These are phyloP conservation scores for rapeseed (Brassica napus) DNA, from an alignment of 345 rosid genomes.

Conservation along the genomic window DNA sequence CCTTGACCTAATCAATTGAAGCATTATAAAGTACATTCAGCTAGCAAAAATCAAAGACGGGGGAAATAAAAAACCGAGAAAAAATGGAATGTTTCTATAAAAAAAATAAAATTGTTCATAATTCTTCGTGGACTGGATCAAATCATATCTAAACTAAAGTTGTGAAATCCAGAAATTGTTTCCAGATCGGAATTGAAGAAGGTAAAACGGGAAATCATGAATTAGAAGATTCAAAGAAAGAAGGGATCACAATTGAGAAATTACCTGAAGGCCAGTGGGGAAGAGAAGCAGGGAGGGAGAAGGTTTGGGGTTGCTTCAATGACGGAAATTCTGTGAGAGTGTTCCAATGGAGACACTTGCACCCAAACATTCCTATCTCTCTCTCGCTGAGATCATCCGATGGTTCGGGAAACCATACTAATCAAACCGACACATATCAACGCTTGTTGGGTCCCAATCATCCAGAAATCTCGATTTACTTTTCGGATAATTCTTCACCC, in stretches of 20 bases:
- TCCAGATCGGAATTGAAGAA: background rate
- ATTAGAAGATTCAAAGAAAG: background rate
- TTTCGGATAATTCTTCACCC: background rate
- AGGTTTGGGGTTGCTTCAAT: constrained; percentile 45
- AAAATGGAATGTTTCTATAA: background rate
- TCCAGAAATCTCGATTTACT: background rate
- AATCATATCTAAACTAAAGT: background rate
- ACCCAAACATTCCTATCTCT: constrained; percentile 43
- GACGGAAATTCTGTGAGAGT: constrained; percentile 30
- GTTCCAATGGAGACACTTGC: constrained; percentile 60
- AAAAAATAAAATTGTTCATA: background rate
- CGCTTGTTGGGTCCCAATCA: background rate
- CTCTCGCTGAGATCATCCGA: constrained; percentile 20
- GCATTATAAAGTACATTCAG: background rate
- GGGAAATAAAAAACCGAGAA: background rate
- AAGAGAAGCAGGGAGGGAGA: constrained; percentile 66
- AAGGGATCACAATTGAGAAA: background rate
- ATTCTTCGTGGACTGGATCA: constrained; percentile 17
- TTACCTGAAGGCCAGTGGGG: constrained; percentile 83
- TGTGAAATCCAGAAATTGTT: background rate
- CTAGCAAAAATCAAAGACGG: background rate
- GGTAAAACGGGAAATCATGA: background rate
- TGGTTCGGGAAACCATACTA: constrained; percentile 29
- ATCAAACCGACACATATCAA: constrained; percentile 15
- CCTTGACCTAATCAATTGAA: constrained; percentile 34